Base-by-base conservation (phyloP, 805 yeast species). In the Crinitomyces ghanaensis region DNA sequence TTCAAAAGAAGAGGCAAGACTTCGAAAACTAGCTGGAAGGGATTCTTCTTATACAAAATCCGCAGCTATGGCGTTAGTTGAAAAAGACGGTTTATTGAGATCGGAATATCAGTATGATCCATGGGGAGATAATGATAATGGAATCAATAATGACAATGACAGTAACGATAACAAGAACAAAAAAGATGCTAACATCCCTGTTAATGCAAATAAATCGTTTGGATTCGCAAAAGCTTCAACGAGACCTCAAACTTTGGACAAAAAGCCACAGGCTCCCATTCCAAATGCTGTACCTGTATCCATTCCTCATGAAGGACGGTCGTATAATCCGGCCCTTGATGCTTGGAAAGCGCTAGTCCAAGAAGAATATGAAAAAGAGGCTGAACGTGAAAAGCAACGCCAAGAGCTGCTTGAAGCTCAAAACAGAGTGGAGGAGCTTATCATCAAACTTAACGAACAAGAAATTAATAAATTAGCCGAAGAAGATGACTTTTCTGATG, bases 311-410 rank as follows among this genome's bases (percentile, higher is more conserved):
- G 91, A 77, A 2, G 97, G 97, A 35, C 81, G 79, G 54, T 86
- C 97, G 2, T 91, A 84, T 52, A 91, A 91, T 52, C 98, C 98
- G 17, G 68, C 88, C 8, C 63, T 76, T 42, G 79, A 77, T 36
- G 72, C 80, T 18, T 91, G 98, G 98, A 73, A 74, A 46, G 57
- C 56, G 13, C 65, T 86, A 45, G 70, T 91, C 33, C 62, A 70
- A 34, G 61, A 65, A 34, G 96, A 85, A 56, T 77, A 66, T 45
- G 65, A 53, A 33, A 62, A 65, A 35, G 93, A 84, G 49, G 71
- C 73, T 48, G 65, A 70, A 31, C 69, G 65, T 36, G 95, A 83
- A 46, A 72, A 73, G 38, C 67, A 72, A 47, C 68, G 79, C 48
- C 56, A 69, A 34, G 65, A 66, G 34, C 62, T 81, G 37, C 72